Evolutionary conservation across 2,329 filamentous ascomycete species (phyloP), one percentile per base, ranked within the genome.

Genomic region (Zymoseptoria pseudotritici): DNA sequence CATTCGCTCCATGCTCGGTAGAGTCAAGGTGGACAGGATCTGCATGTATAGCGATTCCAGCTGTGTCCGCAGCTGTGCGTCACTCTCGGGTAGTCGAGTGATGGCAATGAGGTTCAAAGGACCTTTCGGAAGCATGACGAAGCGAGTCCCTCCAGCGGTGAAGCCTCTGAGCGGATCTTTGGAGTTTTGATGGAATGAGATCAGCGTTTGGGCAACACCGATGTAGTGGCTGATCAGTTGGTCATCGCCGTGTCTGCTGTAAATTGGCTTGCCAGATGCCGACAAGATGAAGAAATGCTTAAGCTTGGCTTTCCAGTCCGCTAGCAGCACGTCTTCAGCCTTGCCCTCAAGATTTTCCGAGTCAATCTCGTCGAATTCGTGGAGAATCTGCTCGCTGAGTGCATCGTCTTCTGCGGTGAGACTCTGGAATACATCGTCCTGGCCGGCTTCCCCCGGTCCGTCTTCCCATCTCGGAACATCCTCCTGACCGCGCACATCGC

Each of bases 271-370:
- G 20, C 94, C 94, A 9, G 95, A 93, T 13, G 91, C 93, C 2
- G 94, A 97, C 1, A 99, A 79, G 69, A 99, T 96, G 76, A 99
- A 85, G 74, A 96, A 99, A 75, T 99, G 94, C 75, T 99, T 99
- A 63, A 92, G 81, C 77, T 97, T 97, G 46, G 88, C 85, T 72
- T 91, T 94, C 92, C 92, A 99, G 64, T 86, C 80, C 17, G 79
- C 77, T 50, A 96, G 79, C 24, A 90, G 67, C 21, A 72, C 65
- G 67, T 78, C 76, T 73, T 87, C 82, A 64, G 86, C 84, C 3
- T 77, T 76, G 6, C 78, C 79, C 60, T 82, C 78, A 24, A 74
- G 72, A 50, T 78, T 75, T 53, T 82, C 80, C 6, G 86, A 83
- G 0, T 86, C 87, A 50, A 96, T 80, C 26, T 85, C 79, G 61